phyloP scores from a whole-genome alignment of 768 basidiomycete genomes.

The Terana coerulea region DNA sequence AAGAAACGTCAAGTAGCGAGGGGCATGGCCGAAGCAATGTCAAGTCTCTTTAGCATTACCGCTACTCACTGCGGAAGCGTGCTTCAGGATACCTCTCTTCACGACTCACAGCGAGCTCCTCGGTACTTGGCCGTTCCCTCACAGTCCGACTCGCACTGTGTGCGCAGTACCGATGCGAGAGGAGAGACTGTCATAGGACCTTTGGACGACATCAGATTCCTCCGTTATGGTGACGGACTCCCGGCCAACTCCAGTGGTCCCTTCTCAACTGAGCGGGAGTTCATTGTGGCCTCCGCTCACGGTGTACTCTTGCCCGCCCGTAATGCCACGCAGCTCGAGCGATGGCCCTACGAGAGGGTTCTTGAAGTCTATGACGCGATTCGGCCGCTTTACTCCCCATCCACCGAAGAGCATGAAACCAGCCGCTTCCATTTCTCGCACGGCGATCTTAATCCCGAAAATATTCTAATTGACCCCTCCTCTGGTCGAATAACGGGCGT shows the following conservation, averaged over 20 bases:
- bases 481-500: neutral
- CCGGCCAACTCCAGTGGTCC: constrained; percentile 7
- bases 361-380: neutral
- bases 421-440: constrained; percentile 2
- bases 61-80: neutral
- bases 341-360: neutral
- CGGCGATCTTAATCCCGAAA: neutral
- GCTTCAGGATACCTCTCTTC: neutral
- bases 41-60: neutral
- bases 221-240: constrained; percentile 22
- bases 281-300: neutral
- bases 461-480: neutral
- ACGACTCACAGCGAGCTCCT: neutral
- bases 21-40: neutral
- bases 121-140: neutral
- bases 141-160: too few relatives aligned
- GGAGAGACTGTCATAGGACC: neutral
- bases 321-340: neutral
- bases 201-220: constrained; percentile 19
- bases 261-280: neutral
- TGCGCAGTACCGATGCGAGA: too few relatives aligned
- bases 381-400: neutral
- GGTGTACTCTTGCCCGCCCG: neutral
- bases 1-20: neutral
- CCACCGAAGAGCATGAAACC: too few relatives aligned